Percentiles rank a stretch among this genome's conserved stretches.
phyloP scores from a whole-genome alignment of 1,284 basidiomycete genomes.

The Pascua sp. region DNA sequence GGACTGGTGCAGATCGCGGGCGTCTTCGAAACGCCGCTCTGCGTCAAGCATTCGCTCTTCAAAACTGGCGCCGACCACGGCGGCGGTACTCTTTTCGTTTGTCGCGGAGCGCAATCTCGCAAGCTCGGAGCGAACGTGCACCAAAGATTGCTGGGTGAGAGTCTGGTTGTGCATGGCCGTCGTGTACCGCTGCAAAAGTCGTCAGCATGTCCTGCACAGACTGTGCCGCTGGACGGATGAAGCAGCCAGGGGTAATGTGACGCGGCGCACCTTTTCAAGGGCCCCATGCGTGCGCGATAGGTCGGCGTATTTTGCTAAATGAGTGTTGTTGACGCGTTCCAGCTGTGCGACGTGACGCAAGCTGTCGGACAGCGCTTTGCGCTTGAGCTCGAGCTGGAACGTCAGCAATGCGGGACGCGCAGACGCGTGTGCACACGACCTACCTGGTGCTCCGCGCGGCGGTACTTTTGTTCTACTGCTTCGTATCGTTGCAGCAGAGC shows the following conservation, averaged over 20 bases:
- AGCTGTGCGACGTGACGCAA: conserved; percentile 38
- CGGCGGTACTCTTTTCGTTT: conserved; percentile 23
- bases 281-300: conserved; percentile 39
- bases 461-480: conserved; percentile 70
- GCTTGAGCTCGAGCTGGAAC: conserved; percentile 37
- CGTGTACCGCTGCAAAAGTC: conserved; percentile 61
- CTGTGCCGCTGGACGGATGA: background rate
- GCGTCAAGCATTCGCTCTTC: conserved; percentile 53
- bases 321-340: conserved; percentile 45
- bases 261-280: conserved; percentile 47
- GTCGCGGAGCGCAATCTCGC: conserved; percentile 26
- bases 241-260: too few species aligned
- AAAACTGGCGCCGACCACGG: conserved; percentile 23
- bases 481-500: conserved; percentile 83
- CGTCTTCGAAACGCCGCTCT: conserved; percentile 66
- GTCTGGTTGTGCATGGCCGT: conserved; percentile 58
- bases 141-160: conserved; percentile 44
- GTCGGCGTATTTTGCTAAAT: conserved; percentile 40
- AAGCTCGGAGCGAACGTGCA: conserved; percentile 40
- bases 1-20: conserved; percentile 73
- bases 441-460: conserved; percentile 43
- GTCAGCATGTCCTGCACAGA: conserved; percentile 1
- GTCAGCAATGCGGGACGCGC: background rate
- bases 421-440: conserved; percentile 33
- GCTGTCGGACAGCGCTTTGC: conserved; percentile 38